These are phyloP conservation scores for Solanum neorickii DNA, from an alignment of 257 asterid species.

Conservation along the genomic window DNA sequence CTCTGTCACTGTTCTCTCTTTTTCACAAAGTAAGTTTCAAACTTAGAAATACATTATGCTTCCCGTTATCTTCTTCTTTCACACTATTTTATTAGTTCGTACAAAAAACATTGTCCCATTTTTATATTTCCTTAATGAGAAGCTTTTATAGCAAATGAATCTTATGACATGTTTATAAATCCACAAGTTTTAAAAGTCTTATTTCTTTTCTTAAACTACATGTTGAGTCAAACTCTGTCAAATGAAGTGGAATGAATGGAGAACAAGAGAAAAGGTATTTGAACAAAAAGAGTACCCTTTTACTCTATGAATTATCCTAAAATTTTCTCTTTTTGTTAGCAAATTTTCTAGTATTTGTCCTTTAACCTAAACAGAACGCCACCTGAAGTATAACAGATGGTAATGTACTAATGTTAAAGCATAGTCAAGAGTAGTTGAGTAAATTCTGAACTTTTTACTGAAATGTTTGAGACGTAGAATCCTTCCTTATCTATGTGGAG, in stretches of 20 bases:
- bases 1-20: slow-evolving; percentile 41
- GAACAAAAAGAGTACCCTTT: not conserved
- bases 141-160: not conserved
- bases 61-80: not conserved
- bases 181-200: not conserved
- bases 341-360: not conserved
- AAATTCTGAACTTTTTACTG: not conserved
- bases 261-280: not conserved
- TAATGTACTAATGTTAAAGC: not conserved
- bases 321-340: not conserved
- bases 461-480: not conserved
- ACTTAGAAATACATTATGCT: not conserved
- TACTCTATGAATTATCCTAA: not conserved
- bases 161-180: not conserved
- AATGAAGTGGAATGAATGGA: not conserved
- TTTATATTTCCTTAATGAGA: not conserved
- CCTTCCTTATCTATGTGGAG: not conserved
- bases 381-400: not conserved
- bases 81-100: not conserved
- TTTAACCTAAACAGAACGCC: not conserved
- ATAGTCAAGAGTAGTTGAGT: not conserved
- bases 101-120: not conserved
- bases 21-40: slow-evolving; percentile 40
- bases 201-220: not conserved
- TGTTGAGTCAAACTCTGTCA: not conserved